These are phyloP conservation scores for Cardiospermum halicacabum DNA, from an alignment of 345 rosid species.

Conservation along the genomic window DNA sequence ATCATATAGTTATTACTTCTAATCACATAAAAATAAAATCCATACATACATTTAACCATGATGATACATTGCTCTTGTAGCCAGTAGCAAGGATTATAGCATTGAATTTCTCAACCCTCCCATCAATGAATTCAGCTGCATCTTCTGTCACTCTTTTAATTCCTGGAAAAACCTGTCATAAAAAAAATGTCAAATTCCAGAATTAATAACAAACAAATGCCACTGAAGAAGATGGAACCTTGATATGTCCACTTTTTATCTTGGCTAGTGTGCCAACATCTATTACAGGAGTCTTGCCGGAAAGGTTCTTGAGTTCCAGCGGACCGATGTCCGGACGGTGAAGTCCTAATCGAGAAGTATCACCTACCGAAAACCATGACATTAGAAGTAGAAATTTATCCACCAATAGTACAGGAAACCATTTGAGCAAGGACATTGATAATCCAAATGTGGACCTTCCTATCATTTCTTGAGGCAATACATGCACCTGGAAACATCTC, in stretches of 20 bases:
- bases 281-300: conserved; percentile 93
- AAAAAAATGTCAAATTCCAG: too few species aligned
- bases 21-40: not conserved
- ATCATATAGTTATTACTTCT: too few species aligned
- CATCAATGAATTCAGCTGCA: conserved; percentile 75
- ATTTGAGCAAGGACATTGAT: conserved; percentile 71
- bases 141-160: conserved; percentile 50
- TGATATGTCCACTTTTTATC: conserved; percentile 65
- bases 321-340: conserved; percentile 87
- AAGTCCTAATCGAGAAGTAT: conserved; percentile 66
- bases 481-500: conserved; percentile 64
- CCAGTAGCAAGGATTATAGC: conserved; percentile 87
- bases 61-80: conserved; percentile 79
- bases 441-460: conserved; percentile 79
- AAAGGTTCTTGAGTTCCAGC: conserved; percentile 67
- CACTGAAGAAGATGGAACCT: too few species aligned
- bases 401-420: conserved; percentile 68
- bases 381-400: conserved; percentile 50
- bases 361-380: conserved; percentile 49
- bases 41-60: conserved; percentile 84
- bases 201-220: too few species aligned
- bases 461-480: conserved; percentile 76
- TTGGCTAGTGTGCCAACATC: conserved; percentile 76
- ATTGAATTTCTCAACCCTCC: conserved; percentile 66
- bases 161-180: too few species aligned